A percentile compares a stretch with the other conserved stretches of the same genome.
Evolutionary conservation across 164 flowering plant species (phyloP).

Genomic region (Nymphaea thermarum): DNA sequence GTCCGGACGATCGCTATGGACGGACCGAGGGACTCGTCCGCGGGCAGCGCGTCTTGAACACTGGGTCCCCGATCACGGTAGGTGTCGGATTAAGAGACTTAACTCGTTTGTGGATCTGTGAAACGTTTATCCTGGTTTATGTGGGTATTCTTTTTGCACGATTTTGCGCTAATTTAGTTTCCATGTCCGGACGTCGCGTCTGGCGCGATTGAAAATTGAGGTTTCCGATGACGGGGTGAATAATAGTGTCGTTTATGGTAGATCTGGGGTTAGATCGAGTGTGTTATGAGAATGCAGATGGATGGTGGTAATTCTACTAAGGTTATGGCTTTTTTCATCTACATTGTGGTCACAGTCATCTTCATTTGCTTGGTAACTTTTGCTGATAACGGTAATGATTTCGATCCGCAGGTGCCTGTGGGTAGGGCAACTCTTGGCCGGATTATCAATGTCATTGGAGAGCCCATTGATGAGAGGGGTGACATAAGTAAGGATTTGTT

Average conservation of each 20-base stretch:
- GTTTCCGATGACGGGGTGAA: not conserved
- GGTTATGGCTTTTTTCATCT: too few relatives aligned
- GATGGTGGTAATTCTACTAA: too few relatives aligned
- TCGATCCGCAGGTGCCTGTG: slow-evolving; percentile 55
- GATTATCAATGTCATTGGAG: slow-evolving; percentile 85
- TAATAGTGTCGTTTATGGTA: not conserved
- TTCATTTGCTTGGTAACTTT: too few relatives aligned
- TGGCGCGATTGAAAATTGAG: not conserved
- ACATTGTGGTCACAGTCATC: too few relatives aligned
- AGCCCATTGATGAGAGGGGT: slow-evolving; percentile 73
- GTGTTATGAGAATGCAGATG: too few relatives aligned
- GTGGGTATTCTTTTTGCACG: not conserved
- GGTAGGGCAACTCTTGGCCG: slow-evolving; percentile 92
- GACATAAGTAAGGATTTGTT: slow-evolving; percentile 41
- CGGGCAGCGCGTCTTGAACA: slow-evolving; percentile 77
- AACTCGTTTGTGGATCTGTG: not conserved
- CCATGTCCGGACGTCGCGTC: not conserved
- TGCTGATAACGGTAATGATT: not conserved
- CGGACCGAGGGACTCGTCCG: slow-evolving; percentile 86
- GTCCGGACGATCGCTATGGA: slow-evolving; percentile 97
- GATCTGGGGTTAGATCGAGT: not conserved
- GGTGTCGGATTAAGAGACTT: slow-evolving; percentile 6
- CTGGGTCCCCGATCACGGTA: slow-evolving; percentile 93
- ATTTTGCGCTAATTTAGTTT: not conserved
- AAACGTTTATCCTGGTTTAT: not conserved